phyloP scores from a whole-genome alignment of 148 eudicot genomes.

The Beta vulgaris region DNA sequence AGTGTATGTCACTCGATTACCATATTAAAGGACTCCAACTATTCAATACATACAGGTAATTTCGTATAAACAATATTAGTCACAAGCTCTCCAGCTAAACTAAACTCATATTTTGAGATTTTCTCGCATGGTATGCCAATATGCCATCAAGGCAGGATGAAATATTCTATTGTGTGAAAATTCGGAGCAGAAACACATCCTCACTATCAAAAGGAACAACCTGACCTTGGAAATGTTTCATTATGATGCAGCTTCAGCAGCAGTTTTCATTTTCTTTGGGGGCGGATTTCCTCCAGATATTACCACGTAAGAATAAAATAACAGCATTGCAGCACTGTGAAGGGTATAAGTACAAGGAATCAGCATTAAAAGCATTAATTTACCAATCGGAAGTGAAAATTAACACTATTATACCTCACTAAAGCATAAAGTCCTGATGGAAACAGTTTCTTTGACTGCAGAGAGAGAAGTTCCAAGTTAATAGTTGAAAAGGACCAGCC shows the following conservation, averaged over 20 bases:
- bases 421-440: constrained; percentile 9
- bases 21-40: constrained; percentile 4
- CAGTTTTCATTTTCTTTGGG: constrained; percentile 71
- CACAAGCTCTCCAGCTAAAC: constrained; percentile 10
- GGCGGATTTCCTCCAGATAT: constrained; percentile 94
- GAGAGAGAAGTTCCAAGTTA: background rate
- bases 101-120: background rate
- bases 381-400: background rate
- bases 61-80: background rate
- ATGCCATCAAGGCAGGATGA: constrained; percentile 7
- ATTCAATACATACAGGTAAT: constrained; percentile 9
- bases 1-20: background rate
- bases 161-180: background rate
- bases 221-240: constrained; percentile 21
- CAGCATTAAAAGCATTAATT: background rate
- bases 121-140: constrained; percentile 4
- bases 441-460: constrained; percentile 54
- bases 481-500: background rate
- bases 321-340: constrained; percentile 79
- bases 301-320: constrained; percentile 82
- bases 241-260: constrained; percentile 41
- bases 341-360: constrained; percentile 16
- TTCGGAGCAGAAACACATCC: constrained; percentile 2
- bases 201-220: background rate
- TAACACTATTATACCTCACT: constrained; percentile 51